Base-by-base conservation (phyloP, 2,329 filamentous ascomycete species). In the Juglanconis oblonga region DNA sequence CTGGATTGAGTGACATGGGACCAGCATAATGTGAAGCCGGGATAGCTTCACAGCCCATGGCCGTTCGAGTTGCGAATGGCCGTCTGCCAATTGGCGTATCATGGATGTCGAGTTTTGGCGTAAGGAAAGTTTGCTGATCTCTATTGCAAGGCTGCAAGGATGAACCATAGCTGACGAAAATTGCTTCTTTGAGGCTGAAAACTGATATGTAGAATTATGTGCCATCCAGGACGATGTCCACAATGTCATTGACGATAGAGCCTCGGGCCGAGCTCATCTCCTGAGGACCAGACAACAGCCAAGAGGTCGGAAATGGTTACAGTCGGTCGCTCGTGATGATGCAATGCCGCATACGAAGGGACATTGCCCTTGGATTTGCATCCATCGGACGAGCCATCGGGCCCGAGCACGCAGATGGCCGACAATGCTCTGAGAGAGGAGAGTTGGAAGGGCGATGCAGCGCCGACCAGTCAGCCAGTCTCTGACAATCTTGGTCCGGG, bases 121-220 rank as follows among this genome's bases (percentile, higher is more conserved):
- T 8, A 3, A 47, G 13, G n/a, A 47, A 47, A 17, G 4, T 52
- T 52, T 55, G 47, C 44, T 29, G 53, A 33, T 52, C 47, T 29
- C 32, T 36, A 53, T 53, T 32, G 44, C 24, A 24, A 24, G 24
- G 13, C 24, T 24, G 48, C 58, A 60, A 52, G 58, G 58, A 57
- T 60, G 13, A 11, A 24, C 36, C 36, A 52, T 56, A 52, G 31
- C 29, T 13, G 32, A 54, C 17, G 52, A 35, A 52, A 13, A 56
- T 47, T 55, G 40, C 38, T 42, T 24, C 14, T 29, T 60, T 17
- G 58, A 60, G 58, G 40, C 58, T 56, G 53, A 48, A 54, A 31
- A 42, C 4, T 42, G 38, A 42, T 42, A 14, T 42, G 38, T 42
- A 9, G 11, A 14, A 42, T 32, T 13, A 38, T 8, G 8, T 50